Conservation (phyloP, 495 filamentous ascomycete genomes). For the Talaromyces trachyspermus region DNA sequence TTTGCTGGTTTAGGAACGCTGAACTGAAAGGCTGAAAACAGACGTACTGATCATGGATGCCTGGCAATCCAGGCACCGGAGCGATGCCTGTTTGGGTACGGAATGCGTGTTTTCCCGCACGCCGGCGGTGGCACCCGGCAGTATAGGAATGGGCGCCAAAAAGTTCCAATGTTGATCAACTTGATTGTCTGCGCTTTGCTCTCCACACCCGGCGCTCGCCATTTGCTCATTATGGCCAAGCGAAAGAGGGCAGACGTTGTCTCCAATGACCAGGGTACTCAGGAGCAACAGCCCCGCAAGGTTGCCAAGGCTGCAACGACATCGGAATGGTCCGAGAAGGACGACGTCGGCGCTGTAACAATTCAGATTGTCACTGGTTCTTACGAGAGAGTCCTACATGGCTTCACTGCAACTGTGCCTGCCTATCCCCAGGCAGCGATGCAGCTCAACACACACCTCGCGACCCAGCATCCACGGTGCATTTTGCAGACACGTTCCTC, state of each 20-base stretch:
- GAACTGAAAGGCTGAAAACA: no score
- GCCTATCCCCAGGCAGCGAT: conserved; percentile 14
- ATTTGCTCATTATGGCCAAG: conserved; percentile 53
- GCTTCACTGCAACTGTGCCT: conserved; percentile 61
- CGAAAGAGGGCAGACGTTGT: conserved; percentile 54
- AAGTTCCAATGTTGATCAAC: conserved; percentile 9
- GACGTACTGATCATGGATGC: background rate
- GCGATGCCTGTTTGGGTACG: background rate
- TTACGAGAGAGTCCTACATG: conserved; percentile 91
- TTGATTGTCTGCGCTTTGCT: no score
- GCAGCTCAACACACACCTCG: conserved; percentile 17
- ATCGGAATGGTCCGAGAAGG: conserved; percentile 16
- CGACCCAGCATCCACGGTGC: conserved; percentile 28
- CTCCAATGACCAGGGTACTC: conserved; percentile 24
- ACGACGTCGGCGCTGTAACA: conserved; percentile 37
- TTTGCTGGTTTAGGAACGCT: conserved; percentile 13
- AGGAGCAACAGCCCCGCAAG: conserved; percentile 26
- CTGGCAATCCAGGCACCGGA: background rate
- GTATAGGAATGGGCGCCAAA: conserved; percentile 3
- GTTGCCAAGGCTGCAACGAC: conserved; percentile 25
- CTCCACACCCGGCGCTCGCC: no score
- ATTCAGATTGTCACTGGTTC: conserved; percentile 90
- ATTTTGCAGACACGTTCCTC: conserved; percentile 90
- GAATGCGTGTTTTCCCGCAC: background rate
- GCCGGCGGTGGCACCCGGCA: conserved; percentile 1